Conservation (phyloP, 257 asterid species). For the Vinca minor region DNA sequence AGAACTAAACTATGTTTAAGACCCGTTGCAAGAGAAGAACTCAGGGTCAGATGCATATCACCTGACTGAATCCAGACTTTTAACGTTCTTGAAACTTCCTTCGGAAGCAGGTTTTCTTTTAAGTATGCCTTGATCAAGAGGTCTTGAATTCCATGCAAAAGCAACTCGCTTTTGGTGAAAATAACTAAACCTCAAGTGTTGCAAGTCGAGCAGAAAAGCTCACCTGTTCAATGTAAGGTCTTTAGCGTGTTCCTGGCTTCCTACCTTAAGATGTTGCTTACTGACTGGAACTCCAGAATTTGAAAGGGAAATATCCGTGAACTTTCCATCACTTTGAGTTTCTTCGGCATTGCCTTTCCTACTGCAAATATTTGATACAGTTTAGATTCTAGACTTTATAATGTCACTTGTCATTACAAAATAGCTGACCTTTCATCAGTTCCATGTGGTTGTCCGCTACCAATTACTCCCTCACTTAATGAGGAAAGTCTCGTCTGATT, state of each 20-base stretch:
- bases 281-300: constrained; percentile 27
- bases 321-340: constrained; percentile 23
- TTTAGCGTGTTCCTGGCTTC: constrained; percentile 32
- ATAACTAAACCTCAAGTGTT: neutral
- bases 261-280: constrained; percentile 33
- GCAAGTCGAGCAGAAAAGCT: constrained; percentile 17
- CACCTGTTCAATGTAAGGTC: constrained; percentile 30
- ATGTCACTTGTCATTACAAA: neutral
- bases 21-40: neutral
- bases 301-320: constrained; percentile 30
- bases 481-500: constrained; percentile 32
- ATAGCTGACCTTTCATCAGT: constrained; percentile 25
- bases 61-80: constrained; percentile 8
- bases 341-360: constrained; percentile 24
- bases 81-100: constrained; percentile 5
- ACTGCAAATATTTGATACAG: constrained; percentile 19
- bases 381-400: constrained; percentile 1
- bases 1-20: neutral
- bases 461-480: constrained; percentile 25
- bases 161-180: neutral
- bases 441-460: constrained; percentile 27
- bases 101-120: constrained; percentile 8
- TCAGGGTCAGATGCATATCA: constrained; percentile 3
- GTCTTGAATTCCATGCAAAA: constrained; percentile 1
- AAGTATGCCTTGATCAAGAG: neutral